Evolutionary conservation across 371 early-diverging fungal genomes (phyloP), one percentile per base, ranked within the genome.

Genomic region (Nosema muscidifuracis): DNA sequence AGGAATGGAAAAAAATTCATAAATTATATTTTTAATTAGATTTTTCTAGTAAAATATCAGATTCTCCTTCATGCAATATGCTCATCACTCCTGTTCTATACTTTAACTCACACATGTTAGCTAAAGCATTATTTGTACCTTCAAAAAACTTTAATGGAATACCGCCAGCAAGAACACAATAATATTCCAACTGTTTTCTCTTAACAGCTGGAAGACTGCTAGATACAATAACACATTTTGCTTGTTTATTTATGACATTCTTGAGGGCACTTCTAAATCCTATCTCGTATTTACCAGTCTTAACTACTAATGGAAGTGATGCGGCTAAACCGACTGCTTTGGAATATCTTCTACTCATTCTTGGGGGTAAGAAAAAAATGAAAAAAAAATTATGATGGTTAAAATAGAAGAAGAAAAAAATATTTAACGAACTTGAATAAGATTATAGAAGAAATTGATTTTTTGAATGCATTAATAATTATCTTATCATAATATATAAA

Each of bases 31-130:
- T 24, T 69, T 58, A 69, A 60, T 43, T 60, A 24, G 24, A 38
- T 31, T 60, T 64, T 13, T 53, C 63, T n/a, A 38, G 36, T 55
- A 77, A 61, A 26, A 84, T 43, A 26, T 81, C 84, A 24, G 83
- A 78, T 71, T 84, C 83, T 34, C 84, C 84, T 22, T 73, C 79
- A 57, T 84, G 81, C 28, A 82, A 58, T 57, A 84, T 78, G 24
- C 79, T 77, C 30, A 84, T 75, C 16, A 82, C 82, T 38, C 82
- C 82, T 63, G 79, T 70, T 71, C 81, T 78, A 65, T 77, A 75
- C 16, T 68, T 50, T 31, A 72, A 62, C 31, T 77, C 80, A 58
- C 78, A 71, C 10, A 76, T 36, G 30, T 70, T 77, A 6, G 78
- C 72, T 26, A 84, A 61, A 18, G 81, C 83, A 61, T 81, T 81